Percentiles rank a stretch among this genome's conserved stretches.
Evolutionary conservation across 2,329 filamentous ascomycete genomes (phyloP).

Genomic region (Colletotrichum brevisporum): DNA sequence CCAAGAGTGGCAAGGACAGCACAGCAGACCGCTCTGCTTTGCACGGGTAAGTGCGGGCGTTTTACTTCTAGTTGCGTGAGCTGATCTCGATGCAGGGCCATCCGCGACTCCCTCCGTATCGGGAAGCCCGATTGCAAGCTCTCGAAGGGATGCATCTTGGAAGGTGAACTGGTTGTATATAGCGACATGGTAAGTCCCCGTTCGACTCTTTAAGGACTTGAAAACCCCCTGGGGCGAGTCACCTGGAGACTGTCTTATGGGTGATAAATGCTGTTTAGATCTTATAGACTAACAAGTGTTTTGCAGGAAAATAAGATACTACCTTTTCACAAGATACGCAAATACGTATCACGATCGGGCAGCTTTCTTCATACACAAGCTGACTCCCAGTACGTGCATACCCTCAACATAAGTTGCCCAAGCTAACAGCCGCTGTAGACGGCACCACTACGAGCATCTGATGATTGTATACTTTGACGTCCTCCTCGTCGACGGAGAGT

Average conservation of each 20-base stretch:
- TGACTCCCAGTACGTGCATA: conserved; percentile 74
- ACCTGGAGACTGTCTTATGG: no score
- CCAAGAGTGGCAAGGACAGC: conserved; percentile 92
- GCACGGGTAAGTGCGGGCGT: conserved; percentile 60
- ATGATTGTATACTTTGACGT: conserved; percentile 76
- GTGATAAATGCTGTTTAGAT: neutral
- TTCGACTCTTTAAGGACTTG: neutral
- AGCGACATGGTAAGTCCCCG: conserved; percentile 66
- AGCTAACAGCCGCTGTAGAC: conserved; percentile 49
- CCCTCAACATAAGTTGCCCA: neutral
- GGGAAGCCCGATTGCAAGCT: conserved; percentile 71
- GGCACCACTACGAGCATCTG: conserved; percentile 65
- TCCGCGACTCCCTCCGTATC: conserved; percentile 76
- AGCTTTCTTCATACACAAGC: conserved; percentile 75
- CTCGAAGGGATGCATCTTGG: conserved; percentile 78
- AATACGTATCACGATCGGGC: conserved; percentile 82
- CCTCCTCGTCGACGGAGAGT: conserved; percentile 67
- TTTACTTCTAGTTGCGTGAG: neutral
- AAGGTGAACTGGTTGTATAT: conserved; percentile 87
- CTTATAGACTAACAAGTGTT: conserved; percentile 39
- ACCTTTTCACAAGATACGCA: conserved; percentile 86
- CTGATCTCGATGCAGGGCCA: conserved; percentile 57
- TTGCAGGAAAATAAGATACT: conserved; percentile 71
- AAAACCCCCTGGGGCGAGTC: no score
- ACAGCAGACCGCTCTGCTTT: conserved; percentile 77